phyloP scores from a whole-genome alignment of 2,329 filamentous ascomycete genomes.

The Aphanocladium album region DNA sequence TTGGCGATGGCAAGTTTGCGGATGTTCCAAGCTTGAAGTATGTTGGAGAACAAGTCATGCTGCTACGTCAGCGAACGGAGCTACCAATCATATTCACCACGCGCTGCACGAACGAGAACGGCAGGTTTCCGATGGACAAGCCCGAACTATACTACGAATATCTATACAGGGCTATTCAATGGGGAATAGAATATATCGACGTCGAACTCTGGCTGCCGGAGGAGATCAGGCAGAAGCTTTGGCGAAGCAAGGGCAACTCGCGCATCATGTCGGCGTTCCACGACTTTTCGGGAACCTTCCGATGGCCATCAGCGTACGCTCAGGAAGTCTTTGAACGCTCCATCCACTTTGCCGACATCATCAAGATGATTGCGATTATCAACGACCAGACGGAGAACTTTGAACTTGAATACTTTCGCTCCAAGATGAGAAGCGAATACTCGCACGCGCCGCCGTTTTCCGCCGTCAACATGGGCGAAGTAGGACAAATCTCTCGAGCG shows the following conservation, averaged over 20 bases:
- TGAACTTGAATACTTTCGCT: constrained; percentile 84
- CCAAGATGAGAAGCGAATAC: constrained; percentile 64
- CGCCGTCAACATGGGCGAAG: constrained; percentile 80
- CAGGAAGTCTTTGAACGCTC: constrained; percentile 67
- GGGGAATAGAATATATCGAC: constrained; percentile 86
- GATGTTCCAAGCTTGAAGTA: constrained; percentile 73
- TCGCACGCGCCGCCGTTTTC: constrained; percentile 69
- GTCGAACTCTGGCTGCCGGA: constrained; percentile 85
- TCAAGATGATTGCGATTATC: constrained; percentile 87
- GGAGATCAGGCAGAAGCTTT: constrained; percentile 62
- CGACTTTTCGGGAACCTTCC: constrained; percentile 79
- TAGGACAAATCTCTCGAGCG: constrained; percentile 78
- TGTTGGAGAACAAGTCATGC: constrained; percentile 81
- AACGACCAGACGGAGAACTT: constrained; percentile 82
- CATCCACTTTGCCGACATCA: constrained; percentile 71
- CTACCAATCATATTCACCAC: constrained; percentile 89
- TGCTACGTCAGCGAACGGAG: constrained; percentile 76
- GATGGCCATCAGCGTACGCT: constrained; percentile 72
- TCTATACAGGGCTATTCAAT: constrained; percentile 77
- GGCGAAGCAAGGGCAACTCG: constrained; percentile 67
- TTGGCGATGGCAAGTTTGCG: constrained; percentile 56
- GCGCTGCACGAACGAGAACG: constrained; percentile 75
- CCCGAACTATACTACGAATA: constrained; percentile 72
- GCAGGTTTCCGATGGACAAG: constrained; percentile 78
- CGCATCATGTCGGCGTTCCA: constrained; percentile 91